Evolutionary conservation across 495 filamentous ascomycete genomes (phyloP).

Genomic region (Penicillium chermesinum): DNA sequence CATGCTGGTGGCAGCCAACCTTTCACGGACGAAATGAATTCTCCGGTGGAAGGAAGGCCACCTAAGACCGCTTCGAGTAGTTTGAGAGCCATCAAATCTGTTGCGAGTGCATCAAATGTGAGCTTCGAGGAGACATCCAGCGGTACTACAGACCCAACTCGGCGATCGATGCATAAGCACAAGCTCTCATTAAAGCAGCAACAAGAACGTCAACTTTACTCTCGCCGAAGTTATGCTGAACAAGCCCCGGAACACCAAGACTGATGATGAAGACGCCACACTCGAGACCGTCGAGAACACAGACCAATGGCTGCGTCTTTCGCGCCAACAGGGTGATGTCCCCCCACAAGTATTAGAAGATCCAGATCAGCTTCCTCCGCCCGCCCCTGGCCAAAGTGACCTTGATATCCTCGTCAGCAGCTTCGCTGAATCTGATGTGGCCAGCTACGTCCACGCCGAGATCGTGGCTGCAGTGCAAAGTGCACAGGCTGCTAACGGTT

Average conservation of each 20-base stretch:
- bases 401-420: conserved; percentile 74
- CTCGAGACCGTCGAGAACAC: conserved; percentile 58
- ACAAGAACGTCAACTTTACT: conserved; percentile 88
- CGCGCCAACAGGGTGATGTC: conserved; percentile 56
- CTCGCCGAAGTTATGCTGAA: conserved; percentile 64
- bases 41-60: conserved; percentile 37
- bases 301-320: conserved; percentile 65
- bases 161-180: conserved; percentile 61
- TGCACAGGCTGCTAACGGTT: conserved; percentile 65
- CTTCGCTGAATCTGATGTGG: conserved; percentile 76
- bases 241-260: conserved; percentile 56
- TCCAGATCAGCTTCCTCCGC: conserved; percentile 70
- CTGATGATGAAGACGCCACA: conserved; percentile 63
- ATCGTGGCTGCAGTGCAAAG: conserved; percentile 60
- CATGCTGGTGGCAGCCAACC: conserved; percentile 64
- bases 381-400: conserved; percentile 61
- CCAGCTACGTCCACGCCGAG: conserved; percentile 70
- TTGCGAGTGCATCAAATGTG: conserved; percentile 70
- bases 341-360: conserved; percentile 63
- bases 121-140: conserved; percentile 55
- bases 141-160: conserved; percentile 52
- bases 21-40: conserved; percentile 52
- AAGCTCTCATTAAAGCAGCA: conserved; percentile 70
- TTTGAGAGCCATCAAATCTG: conserved; percentile 82
- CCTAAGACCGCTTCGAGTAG: conserved; percentile 78